Conservation (phyloP, 306 rosid genomes). For the Dalbergia cultrata region DNA sequence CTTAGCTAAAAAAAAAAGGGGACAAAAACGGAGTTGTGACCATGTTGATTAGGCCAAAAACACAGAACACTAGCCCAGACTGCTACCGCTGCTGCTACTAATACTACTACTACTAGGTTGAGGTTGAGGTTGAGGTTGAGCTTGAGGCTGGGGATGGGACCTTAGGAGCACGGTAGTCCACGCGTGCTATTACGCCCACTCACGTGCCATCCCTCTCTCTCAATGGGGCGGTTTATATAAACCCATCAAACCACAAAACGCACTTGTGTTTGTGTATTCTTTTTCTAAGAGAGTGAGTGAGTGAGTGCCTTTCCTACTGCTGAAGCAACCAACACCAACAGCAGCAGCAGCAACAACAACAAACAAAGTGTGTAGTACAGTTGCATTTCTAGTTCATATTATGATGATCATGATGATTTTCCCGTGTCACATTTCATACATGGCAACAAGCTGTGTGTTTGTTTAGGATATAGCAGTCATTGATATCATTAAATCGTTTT, state of each 20-base stretch:
- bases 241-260: conserved; percentile 24
- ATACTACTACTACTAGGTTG: neutral
- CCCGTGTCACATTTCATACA: neutral
- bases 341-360: neutral
- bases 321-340: conserved; percentile 43
- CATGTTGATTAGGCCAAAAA: conserved; percentile 32
- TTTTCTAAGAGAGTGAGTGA: no score
- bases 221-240: conserved; percentile 59
- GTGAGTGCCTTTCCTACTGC: no score
- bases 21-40: conserved; percentile 26
- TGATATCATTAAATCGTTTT: no score
- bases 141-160: no score
- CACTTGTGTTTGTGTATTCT: no score
- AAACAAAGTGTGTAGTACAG: neutral
- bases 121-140: no score
- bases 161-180: conserved; percentile 51
- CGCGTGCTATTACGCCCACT: conserved; percentile 66
- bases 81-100: no score
- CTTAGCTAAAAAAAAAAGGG: no score
- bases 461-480: no score
- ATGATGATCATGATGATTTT: neutral
- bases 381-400: neutral
- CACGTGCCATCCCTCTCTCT: conserved; percentile 59
- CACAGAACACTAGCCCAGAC: no score
- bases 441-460: no score